phyloP scores from a whole-genome alignment of 352 stramenopile genomes.

The Heterotrichella gracilis region DNA sequence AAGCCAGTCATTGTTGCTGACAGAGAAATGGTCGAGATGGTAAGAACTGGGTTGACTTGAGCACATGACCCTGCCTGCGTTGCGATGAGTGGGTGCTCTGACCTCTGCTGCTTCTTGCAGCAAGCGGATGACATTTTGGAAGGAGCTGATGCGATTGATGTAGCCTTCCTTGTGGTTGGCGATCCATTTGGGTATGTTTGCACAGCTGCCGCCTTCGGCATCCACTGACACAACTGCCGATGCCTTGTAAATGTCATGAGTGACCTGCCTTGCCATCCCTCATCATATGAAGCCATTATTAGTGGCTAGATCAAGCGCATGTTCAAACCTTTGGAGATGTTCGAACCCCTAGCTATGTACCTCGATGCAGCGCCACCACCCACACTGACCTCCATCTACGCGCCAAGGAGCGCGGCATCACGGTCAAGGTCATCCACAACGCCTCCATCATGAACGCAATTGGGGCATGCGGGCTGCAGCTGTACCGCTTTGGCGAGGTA shows the following conservation, averaged over 20 bases:
- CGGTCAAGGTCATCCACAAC: slow-evolving; percentile 87
- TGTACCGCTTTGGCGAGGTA: slow-evolving; percentile 97
- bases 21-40: slow-evolving; percentile 70
- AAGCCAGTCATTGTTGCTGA: slow-evolving; percentile 48
- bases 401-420: slow-evolving; percentile 50
- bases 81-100: too few species aligned
- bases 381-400: slow-evolving; percentile 87
- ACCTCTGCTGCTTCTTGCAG: too few species aligned
- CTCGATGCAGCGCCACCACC: slow-evolving; percentile 52
- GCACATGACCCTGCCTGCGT: slow-evolving; percentile 37
- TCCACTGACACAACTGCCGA: background rate
- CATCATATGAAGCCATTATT: background rate
- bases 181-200: slow-evolving; percentile 57
- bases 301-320: background rate
- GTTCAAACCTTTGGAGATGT: background rate
- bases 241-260: background rate
- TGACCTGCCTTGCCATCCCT: background rate
- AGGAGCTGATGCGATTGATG: too few species aligned
- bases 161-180: slow-evolving; percentile 83
- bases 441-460: slow-evolving; percentile 84
- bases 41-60: slow-evolving; percentile 72
- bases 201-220: too few species aligned
- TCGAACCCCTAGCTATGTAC: background rate
- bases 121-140: too few species aligned
- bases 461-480: slow-evolving; percentile 62